phyloP scores from a whole-genome alignment of 2,329 filamentous ascomycete species.

The Beauveria bassiana region DNA sequence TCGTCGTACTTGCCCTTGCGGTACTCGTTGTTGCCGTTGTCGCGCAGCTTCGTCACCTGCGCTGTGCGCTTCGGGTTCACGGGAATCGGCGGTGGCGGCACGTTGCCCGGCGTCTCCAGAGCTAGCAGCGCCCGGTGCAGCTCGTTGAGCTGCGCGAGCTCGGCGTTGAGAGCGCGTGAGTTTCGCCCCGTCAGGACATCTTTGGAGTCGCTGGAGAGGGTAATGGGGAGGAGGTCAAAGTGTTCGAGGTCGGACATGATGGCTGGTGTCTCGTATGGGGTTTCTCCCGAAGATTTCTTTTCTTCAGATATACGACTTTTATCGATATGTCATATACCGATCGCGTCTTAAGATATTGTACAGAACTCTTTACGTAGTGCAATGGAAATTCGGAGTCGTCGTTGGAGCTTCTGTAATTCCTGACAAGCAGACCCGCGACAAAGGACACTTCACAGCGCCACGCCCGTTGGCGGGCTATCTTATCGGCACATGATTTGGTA shows the following conservation, averaged over 20 bases:
- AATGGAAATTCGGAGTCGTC: neutral
- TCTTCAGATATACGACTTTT: neutral
- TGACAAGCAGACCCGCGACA: neutral
- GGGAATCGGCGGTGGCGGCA: conserved; percentile 80
- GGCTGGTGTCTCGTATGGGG: neutral
- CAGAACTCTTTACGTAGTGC: neutral
- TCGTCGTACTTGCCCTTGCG: conserved; percentile 68
- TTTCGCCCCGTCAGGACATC: conserved; percentile 47
- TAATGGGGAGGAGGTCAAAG: conserved; percentile 76
- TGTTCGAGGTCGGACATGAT: conserved; percentile 56
- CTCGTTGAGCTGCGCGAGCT: conserved; percentile 40
- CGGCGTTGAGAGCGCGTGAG: conserved; percentile 47
- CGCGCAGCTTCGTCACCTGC: conserved; percentile 83
- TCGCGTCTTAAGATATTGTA: neutral
- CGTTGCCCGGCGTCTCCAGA: conserved; percentile 52
- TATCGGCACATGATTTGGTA: conserved; percentile 11
- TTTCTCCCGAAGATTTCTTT: neutral
- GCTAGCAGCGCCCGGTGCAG: conserved; percentile 13
- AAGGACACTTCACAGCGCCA: conserved; percentile 8
- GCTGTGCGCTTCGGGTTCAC: conserved; percentile 89
- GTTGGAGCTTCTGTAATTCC: neutral
- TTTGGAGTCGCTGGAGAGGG: conserved; percentile 76
- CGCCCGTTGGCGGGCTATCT: neutral
- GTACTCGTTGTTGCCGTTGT: conserved; percentile 75
- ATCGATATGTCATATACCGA: neutral